Conservation (phyloP, 2,329 filamentous ascomycete species). For the Calycina marina region DNA sequence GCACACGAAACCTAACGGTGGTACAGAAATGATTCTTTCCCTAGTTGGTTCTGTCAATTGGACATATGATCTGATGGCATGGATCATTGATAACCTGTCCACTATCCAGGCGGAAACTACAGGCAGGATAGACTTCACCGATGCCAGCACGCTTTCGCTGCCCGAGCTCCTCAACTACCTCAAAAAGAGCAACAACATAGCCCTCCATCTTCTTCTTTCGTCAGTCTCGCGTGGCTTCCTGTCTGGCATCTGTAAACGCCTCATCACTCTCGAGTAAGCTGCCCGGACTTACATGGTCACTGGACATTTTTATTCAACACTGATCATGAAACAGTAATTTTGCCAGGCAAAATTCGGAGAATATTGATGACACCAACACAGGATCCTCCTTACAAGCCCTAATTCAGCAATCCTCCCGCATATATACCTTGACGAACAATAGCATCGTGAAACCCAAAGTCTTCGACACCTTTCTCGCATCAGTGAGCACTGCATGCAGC, state of each 20-base stretch:
- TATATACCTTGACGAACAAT: conserved; percentile 17
- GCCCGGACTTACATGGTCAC: too few relatives aligned
- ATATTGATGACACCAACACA: too few relatives aligned
- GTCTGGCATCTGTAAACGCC: conserved; percentile 49
- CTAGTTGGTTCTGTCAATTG: conserved; percentile 65
- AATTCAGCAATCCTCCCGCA: conserved; percentile 18
- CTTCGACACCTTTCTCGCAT: conserved; percentile 19
- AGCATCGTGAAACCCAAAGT: conserved; percentile 19
- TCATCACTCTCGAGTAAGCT: conserved; percentile 38
- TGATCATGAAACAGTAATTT: too few relatives aligned
- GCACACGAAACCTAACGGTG: too few relatives aligned
- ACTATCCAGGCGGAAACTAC: conserved; percentile 34
- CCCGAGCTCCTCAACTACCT: conserved; percentile 36
- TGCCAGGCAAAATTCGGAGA: too few relatives aligned
- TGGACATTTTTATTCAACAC: too few relatives aligned
- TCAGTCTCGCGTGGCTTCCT: conserved; percentile 63
- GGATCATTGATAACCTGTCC: conserved; percentile 45
- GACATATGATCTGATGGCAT: conserved; percentile 56
- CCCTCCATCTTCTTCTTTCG: conserved; percentile 52
- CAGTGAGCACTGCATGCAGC: conserved; percentile 16
- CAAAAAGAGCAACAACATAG: conserved; percentile 38
- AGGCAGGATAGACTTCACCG: conserved; percentile 31
- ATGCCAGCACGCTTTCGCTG: conserved; percentile 28
- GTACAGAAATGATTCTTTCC: conserved; percentile 52
- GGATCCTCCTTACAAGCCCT: conserved; percentile 13